phyloP scores from a whole-genome alignment of 441 rosid genomes.

The Adansonia grandidieri region DNA sequence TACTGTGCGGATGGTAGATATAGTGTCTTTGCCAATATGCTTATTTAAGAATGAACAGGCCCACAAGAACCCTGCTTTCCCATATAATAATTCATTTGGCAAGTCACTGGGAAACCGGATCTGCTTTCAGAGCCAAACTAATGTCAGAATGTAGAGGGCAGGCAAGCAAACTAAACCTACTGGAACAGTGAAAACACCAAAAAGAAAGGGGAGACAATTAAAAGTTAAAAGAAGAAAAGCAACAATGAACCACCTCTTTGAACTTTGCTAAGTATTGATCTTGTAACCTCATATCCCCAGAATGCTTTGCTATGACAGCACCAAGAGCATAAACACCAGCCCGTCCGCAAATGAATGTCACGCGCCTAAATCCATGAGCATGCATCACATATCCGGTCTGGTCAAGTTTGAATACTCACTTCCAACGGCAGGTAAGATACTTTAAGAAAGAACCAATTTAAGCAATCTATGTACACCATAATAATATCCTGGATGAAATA shows the following conservation, averaged over 20 bases:
- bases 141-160: neutral
- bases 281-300: conserved; percentile 53
- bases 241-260: conserved; percentile 44
- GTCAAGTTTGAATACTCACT: conserved; percentile 14
- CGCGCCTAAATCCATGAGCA: conserved; percentile 42
- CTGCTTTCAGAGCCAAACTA: conserved; percentile 36
- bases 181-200: neutral
- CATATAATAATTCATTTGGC: conserved; percentile 63
- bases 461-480: conserved; percentile 8
- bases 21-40: conserved; percentile 60
- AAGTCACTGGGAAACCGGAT: conserved; percentile 54
- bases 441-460: neutral
- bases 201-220: neutral
- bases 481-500: neutral
- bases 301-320: conserved; percentile 64
- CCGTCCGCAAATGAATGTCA: conserved; percentile 63
- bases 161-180: neutral
- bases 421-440: conserved; percentile 13
- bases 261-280: conserved; percentile 50
- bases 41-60: conserved; percentile 66
- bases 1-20: conserved; percentile 50
- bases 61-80: conserved; percentile 71
- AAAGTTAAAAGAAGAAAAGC: neutral
- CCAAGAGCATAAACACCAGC: conserved; percentile 80
- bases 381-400: conserved; percentile 9